Conservation (phyloP, 2,329 filamentous ascomycete species). For the Penicillium sp. region DNA sequence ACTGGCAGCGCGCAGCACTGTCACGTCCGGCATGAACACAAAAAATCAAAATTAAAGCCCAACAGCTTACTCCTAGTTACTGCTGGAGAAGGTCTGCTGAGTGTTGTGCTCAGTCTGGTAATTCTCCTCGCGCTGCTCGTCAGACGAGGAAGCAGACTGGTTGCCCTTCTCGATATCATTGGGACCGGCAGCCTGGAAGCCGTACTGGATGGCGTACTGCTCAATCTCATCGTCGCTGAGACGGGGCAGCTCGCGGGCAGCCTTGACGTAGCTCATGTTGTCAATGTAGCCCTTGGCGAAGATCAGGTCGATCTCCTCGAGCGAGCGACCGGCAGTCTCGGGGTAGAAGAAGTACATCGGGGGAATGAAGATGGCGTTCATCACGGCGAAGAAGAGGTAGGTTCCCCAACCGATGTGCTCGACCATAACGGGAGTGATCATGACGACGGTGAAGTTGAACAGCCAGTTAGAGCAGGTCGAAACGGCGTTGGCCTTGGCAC, state of each 20-base stretch:
- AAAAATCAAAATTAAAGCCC: background rate
- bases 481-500: conserved; percentile 53
- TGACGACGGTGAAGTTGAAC: conserved; percentile 53
- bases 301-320: conserved; percentile 45
- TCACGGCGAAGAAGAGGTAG: conserved; percentile 42
- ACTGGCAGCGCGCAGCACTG: conserved; percentile 15
- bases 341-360: conserved; percentile 53
- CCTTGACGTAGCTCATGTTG: conserved; percentile 38
- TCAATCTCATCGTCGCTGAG: conserved; percentile 35
- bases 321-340: conserved; percentile 44
- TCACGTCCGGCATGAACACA: background rate
- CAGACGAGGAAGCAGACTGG: conserved; percentile 7
- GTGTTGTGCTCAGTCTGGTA: background rate
- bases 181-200: conserved; percentile 20
- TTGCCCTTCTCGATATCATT: conserved; percentile 24
- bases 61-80: background rate
- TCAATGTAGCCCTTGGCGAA: conserved; percentile 44
- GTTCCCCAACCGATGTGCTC: conserved; percentile 39
- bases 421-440: conserved; percentile 46
- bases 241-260: conserved; percentile 31
- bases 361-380: conserved; percentile 47
- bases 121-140: conserved; percentile 16
- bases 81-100: background rate
- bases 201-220: conserved; percentile 31
- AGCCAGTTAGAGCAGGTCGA: conserved; percentile 53